Percentiles rank a stretch among this genome's conserved stretches.
Conservation (phyloP, 2,329 filamentous ascomycete species). For the Diaporthe ilicicola region DNA sequence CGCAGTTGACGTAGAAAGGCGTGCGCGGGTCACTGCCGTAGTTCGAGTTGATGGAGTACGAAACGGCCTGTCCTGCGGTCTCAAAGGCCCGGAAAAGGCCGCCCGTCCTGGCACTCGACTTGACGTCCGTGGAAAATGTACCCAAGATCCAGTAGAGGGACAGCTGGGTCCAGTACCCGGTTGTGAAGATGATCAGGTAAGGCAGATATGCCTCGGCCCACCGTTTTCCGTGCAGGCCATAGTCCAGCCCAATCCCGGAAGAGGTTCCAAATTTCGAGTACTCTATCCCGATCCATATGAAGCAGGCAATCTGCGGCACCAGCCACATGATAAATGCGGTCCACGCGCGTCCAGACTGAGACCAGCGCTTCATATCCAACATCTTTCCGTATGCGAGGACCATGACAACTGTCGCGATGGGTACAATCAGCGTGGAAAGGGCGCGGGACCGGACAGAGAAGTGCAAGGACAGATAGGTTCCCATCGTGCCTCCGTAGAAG, state of each 20-base stretch:
- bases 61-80: constrained; percentile 42
- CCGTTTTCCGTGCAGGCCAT: constrained; percentile 19
- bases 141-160: constrained; percentile 48
- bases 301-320: constrained; percentile 40
- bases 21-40: constrained; percentile 27
- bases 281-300: constrained; percentile 43
- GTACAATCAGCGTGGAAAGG: constrained; percentile 39
- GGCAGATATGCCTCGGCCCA: constrained; percentile 33
- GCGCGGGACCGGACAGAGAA: constrained; percentile 45
- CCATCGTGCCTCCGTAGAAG: constrained; percentile 49
- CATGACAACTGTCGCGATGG: constrained; percentile 42
- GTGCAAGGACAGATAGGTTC: constrained; percentile 45
- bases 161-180: constrained; percentile 33
- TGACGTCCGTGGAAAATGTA: constrained; percentile 45
- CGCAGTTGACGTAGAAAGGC: constrained; percentile 31
- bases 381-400: constrained; percentile 35
- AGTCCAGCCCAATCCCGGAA: constrained; percentile 19
- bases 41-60: constrained; percentile 42
- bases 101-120: constrained; percentile 41
- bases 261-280: constrained; percentile 24
- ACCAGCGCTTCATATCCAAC: constrained; percentile 37
- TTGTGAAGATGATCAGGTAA: constrained; percentile 33
- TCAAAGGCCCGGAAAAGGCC: constrained; percentile 42
- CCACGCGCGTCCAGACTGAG: constrained; percentile 41
- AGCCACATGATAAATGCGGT: constrained; percentile 41